A percentile compares a stretch with the other conserved stretches of the same genome.
Evolutionary conservation across 106 monocot genomes (phyloP).

Genomic region (Triglochin maritima): DNA sequence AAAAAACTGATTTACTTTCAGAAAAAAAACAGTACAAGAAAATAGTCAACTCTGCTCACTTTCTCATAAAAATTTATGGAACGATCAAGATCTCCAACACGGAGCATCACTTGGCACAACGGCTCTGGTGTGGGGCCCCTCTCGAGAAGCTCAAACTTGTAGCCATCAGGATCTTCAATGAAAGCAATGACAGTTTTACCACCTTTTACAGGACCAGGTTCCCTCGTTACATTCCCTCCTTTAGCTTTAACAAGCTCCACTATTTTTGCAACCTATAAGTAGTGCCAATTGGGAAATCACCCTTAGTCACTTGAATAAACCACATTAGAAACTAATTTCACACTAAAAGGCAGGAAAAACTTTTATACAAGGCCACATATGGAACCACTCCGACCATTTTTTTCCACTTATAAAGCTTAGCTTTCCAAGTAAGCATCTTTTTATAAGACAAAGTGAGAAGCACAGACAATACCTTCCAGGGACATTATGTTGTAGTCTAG

Average conservation of each 20-base stretch:
- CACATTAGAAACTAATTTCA: no score
- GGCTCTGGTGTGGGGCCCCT: slow-evolving; percentile 72
- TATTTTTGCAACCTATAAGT: slow-evolving; percentile 42
- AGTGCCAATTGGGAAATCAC: neutral
- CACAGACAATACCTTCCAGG: no score
- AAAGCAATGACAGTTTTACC: slow-evolving; percentile 76
- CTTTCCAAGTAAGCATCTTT: no score
- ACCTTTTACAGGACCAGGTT: slow-evolving; percentile 78
- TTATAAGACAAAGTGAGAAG: no score
- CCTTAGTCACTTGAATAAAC: no score
- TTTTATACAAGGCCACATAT: no score
- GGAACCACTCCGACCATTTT: no score
- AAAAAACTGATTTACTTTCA: no score
- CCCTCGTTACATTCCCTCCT: slow-evolving; percentile 80
- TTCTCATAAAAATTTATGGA: slow-evolving; percentile 74
- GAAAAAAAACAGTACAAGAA: neutral
- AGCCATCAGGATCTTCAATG: slow-evolving; percentile 86
- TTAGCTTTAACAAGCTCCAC: slow-evolving; percentile 83
- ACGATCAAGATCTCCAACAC: slow-evolving; percentile 71
- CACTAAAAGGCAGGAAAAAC: no score
- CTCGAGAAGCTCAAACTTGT: slow-evolving; percentile 84
- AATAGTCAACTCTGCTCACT: slow-evolving; percentile 18
- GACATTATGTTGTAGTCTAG: no score
- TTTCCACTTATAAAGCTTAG: no score
- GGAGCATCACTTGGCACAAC: slow-evolving; percentile 90